Evolutionary conservation across 2,329 filamentous ascomycete species (phyloP).

Genomic region (Ophiostoma perfectum): DNA sequence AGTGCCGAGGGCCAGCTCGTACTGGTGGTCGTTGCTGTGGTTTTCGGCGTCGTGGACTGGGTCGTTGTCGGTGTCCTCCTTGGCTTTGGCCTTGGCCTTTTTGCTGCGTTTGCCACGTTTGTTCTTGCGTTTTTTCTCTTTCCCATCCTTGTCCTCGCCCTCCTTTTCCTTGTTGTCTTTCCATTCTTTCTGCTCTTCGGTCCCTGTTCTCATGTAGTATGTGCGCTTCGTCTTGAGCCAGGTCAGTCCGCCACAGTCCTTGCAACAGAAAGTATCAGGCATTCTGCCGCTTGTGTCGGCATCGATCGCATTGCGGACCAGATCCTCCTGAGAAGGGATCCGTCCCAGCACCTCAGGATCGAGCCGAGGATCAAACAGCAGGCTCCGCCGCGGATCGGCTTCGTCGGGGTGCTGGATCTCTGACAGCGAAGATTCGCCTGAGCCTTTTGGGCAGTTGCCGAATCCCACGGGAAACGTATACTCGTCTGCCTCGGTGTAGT

Average conservation of each 20-base stretch:
- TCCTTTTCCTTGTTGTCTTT: not conserved
- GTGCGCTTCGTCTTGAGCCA: constrained; percentile 18
- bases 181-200: not conserved
- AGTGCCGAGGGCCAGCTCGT: constrained; percentile 1
- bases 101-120: not conserved
- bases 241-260: constrained; percentile 12
- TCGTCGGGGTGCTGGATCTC: constrained; percentile 20
- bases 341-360: constrained; percentile 18
- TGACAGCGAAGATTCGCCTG: not conserved
- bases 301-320: no score
- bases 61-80: not conserved
- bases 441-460: not conserved
- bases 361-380: constrained; percentile 15
- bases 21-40: not conserved
- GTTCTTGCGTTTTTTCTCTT: not conserved
- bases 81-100: not conserved
- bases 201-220: not conserved
- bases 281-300: not conserved
- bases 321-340: not conserved
- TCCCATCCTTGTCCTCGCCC: not conserved
- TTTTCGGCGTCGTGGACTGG: not conserved
- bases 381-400: not conserved
- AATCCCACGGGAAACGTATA: not conserved
- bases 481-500: not conserved
- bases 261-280: not conserved